Evolutionary conservation across 176 grass and related monocot genomes (phyloP), one percentile per base, ranked within the genome.

Genomic region (Carex myosuroides): DNA sequence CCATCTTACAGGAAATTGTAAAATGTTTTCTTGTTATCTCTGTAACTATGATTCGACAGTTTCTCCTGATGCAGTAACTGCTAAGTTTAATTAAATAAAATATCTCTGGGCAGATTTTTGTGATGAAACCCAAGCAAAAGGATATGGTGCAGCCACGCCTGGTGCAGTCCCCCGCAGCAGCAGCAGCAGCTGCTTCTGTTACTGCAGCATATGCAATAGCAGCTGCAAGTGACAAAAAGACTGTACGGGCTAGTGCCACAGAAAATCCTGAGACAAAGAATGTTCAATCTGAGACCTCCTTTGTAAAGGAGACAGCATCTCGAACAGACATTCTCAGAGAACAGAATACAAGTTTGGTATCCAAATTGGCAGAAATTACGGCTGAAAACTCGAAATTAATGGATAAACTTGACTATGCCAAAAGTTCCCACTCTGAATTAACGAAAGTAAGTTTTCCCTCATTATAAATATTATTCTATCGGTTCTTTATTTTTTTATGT

Each of bases 151-250:
- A 70, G 86, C 93, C 91, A 85, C 89, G 93, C 16, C 88, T 95
- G 85, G 83, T 99, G 44, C 93, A 99, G 84, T 99, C 96, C 79
- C 81, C 92, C 53, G 93, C 91, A 0, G 96, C 93, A 0, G 96
- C 93, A 0, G 89, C 93, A 0, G 96, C 96, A 0, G 91, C 93
- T 1, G 91, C 93, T 62, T 99, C 93, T 83, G 96, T 99, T 52
- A 88, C 87, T 83, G 91, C 96, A 85, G 96, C 93, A 74, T 99
- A 91, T 89, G 93, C 93, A 79, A 90, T 93, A 63, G 87, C 93
- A 73, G 80, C 86, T 87, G 83, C 83, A 81, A 89, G 79, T 64
- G 84, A 97, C 81, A 89, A 92, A 74, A 95, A 90, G 70, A 89
- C 80, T 56, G 88, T 64, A 82, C 44, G 87, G 82, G 73, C 84